Evolutionary conservation across 148 eudicot genomes (phyloP).

Genomic region (Chenopodium berlandieri): DNA sequence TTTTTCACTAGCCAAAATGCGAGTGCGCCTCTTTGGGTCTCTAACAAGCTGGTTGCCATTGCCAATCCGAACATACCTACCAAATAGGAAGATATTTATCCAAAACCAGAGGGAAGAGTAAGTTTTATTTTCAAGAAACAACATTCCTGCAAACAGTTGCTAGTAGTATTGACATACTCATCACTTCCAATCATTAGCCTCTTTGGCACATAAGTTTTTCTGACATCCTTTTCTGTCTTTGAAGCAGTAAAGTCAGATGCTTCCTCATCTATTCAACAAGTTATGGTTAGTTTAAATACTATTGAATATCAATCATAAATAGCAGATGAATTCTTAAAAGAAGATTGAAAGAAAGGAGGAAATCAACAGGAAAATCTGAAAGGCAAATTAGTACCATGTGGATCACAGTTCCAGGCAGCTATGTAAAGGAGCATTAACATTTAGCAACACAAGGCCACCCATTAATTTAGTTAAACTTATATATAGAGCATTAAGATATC

Average conservation of each 20-base stretch:
- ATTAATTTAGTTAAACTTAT: not conserved
- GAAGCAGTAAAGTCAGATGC: slow-evolving; percentile 36
- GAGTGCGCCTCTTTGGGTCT: slow-evolving; percentile 88
- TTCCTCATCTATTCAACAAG: slow-evolving; percentile 54
- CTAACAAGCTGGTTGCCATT: slow-evolving; percentile 89
- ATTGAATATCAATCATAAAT: not conserved
- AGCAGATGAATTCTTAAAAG: not conserved
- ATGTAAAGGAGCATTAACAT: not conserved
- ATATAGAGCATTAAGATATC: not conserved
- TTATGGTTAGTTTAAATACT: slow-evolving; percentile 20
- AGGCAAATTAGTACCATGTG: not conserved
- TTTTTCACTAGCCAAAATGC: slow-evolving; percentile 91
- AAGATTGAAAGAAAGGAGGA: not conserved
- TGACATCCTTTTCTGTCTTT: slow-evolving; percentile 37
- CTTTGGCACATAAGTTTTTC: slow-evolving; percentile 71
- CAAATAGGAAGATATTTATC: slow-evolving; percentile 24
- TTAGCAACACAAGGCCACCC: not conserved
- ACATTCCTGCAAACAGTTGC: slow-evolving; percentile 7
- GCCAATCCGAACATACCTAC: slow-evolving; percentile 91
- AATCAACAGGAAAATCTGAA: slow-evolving; percentile 10
- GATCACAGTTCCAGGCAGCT: not conserved
- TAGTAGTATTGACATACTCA: slow-evolving; percentile 59
- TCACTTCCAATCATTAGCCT: slow-evolving; percentile 76
- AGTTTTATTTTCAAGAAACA: not conserved
- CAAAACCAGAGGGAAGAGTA: slow-evolving; percentile 13